These are phyloP conservation scores for Protomyces inundatus DNA, from an alignment of 1,139 yeast genomes.

Conservation along the genomic window DNA sequence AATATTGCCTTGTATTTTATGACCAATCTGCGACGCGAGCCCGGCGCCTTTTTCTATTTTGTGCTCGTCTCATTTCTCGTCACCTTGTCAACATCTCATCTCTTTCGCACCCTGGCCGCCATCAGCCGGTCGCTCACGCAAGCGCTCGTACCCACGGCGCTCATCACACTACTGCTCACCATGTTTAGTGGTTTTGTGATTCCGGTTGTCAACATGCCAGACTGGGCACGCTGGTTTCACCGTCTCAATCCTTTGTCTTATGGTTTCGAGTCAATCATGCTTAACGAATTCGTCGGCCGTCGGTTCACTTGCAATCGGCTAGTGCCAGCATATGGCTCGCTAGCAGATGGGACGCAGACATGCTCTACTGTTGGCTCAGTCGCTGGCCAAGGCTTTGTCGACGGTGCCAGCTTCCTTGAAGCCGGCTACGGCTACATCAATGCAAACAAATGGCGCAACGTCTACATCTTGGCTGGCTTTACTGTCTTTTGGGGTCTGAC, in stretches of 20 bases:
- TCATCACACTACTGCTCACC: slow-evolving; percentile 54
- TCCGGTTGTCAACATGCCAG: slow-evolving; percentile 45
- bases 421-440: slow-evolving; percentile 48
- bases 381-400: slow-evolving; percentile 51
- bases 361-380: slow-evolving; percentile 61
- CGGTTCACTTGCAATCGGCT: slow-evolving; percentile 43
- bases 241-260: slow-evolving; percentile 74
- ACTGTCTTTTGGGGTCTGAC: slow-evolving; percentile 29
- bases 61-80: slow-evolving; percentile 50
- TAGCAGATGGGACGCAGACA: slow-evolving; percentile 42
- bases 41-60: slow-evolving; percentile 68
- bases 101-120: slow-evolving; percentile 69
- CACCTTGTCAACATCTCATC: slow-evolving; percentile 62
- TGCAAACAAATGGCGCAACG: slow-evolving; percentile 74
- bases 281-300: slow-evolving; percentile 52
- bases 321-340: slow-evolving; percentile 53
- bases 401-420: slow-evolving; percentile 55
- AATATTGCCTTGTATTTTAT: slow-evolving; percentile 61
- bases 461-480: slow-evolving; percentile 48
- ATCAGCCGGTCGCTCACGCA: slow-evolving; percentile 54
- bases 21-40: slow-evolving; percentile 59
- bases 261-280: slow-evolving; percentile 51
- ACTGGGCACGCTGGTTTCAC: slow-evolving; percentile 55
- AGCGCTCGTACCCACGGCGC: slow-evolving; percentile 74
- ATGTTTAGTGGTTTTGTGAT: slow-evolving; percentile 66